Evolutionary conservation across 495 filamentous ascomycete genomes (phyloP).

Genomic region (Neurospora intermedia): DNA sequence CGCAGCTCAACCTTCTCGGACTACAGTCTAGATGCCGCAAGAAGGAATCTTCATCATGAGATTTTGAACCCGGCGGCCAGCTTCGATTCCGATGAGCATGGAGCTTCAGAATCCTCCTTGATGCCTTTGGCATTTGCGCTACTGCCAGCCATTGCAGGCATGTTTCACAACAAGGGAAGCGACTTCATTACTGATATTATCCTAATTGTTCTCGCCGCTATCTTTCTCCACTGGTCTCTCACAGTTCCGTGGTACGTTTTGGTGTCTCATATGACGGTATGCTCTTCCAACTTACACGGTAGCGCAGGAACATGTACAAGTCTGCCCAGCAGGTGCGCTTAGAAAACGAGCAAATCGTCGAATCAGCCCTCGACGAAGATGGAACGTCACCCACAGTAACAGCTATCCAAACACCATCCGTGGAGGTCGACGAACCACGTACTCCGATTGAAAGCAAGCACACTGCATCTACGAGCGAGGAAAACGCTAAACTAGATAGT

Average conservation of each 20-base stretch:
- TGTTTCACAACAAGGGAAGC: conserved; percentile 77
- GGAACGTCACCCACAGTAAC: neutral
- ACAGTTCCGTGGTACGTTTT: conserved; percentile 68
- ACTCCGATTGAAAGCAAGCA: neutral
- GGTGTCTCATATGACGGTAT: neutral
- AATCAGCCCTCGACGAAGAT: conserved; percentile 39
- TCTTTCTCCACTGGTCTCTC: conserved; percentile 92
- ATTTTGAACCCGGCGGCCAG: conserved; percentile 60
- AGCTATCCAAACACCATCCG: neutral
- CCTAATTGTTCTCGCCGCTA: conserved; percentile 61
- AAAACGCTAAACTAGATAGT: neutral
- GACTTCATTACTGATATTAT: conserved; percentile 75
- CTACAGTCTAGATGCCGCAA: conserved; percentile 53
- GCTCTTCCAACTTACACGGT: conserved; percentile 4
- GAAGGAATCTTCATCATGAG: conserved; percentile 56
- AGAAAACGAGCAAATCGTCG: conserved; percentile 33
- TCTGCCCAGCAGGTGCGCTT: conserved; percentile 55
- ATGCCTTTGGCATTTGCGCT: conserved; percentile 72
- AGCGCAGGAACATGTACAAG: conserved; percentile 75
- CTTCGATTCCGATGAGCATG: conserved; percentile 3
- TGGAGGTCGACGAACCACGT: neutral
- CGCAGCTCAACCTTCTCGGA: conserved; percentile 71
- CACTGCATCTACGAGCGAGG: neutral
- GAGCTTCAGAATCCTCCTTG: conserved; percentile 50
- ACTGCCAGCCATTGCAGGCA: conserved; percentile 71